Evolutionary conservation across 2,329 filamentous ascomycete genomes (phyloP).

Genomic region (Hypoxylon rubiginosum): DNA sequence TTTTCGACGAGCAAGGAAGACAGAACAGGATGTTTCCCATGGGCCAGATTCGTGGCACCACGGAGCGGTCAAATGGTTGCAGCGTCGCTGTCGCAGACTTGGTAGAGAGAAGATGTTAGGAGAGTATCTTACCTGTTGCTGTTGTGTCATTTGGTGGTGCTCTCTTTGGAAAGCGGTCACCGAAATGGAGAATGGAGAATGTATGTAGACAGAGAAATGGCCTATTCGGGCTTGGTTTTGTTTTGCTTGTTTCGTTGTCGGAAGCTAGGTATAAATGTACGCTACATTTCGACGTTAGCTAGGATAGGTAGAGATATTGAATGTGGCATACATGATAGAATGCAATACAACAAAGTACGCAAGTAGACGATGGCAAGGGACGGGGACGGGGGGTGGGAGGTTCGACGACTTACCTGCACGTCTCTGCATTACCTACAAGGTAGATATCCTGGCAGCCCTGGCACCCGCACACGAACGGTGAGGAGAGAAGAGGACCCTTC

Average conservation of each 20-base stretch:
- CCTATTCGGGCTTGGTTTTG: conserved; percentile 31
- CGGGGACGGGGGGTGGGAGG: background rate
- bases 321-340: background rate
- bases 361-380: background rate
- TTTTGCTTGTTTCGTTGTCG: conserved; percentile 22
- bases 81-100: conserved; percentile 18
- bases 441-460: background rate
- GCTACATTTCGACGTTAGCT: background rate
- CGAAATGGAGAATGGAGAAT: conserved; percentile 31
- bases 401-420: background rate
- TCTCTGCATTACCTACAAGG: background rate
- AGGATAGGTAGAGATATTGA: background rate
- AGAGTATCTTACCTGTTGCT: background rate
- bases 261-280: background rate
- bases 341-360: background rate
- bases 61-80: conserved; percentile 8
- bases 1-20: conserved; percentile 26
- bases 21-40: conserved; percentile 25
- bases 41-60: conserved; percentile 8
- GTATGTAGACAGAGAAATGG: conserved; percentile 24
- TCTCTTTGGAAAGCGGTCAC: conserved; percentile 26
- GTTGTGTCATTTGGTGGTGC: no score
- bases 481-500: conserved; percentile 8
- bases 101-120: conserved; percentile 12
- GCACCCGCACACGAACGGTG: conserved; percentile 3